Percentiles rank a stretch among this genome's conserved stretches.
Evolutionary conservation across 805 yeast genomes (phyloP).

Genomic region (Yarrowia deformans): DNA sequence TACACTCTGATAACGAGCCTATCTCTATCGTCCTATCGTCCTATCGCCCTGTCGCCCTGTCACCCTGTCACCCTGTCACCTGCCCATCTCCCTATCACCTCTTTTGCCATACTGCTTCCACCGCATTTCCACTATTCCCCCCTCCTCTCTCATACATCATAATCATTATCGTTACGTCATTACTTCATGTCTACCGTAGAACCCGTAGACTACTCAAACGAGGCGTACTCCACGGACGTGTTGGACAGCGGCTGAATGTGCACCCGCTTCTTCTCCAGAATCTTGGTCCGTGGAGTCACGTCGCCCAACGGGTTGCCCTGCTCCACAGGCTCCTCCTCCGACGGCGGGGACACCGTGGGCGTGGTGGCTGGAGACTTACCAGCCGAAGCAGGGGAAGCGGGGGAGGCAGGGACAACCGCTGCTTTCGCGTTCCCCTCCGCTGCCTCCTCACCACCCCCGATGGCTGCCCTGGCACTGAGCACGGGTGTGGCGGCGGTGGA

Average conservation of each 20-base stretch:
- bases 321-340: constrained; percentile 25
- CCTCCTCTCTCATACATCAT: not conserved
- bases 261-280: constrained; percentile 21
- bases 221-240: constrained; percentile 36
- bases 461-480: constrained; percentile 8
- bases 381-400: not conserved
- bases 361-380: not conserved
- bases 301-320: constrained; percentile 19
- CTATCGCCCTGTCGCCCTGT: not conserved
- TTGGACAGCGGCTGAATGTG: constrained; percentile 35
- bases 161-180: constrained; percentile 31
- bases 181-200: not conserved
- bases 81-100: no score
- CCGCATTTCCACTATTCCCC: no score
- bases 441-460: not conserved
- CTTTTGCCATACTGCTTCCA: no score
- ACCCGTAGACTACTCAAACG: constrained; percentile 20
- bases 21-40: no score
- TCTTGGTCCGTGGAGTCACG: constrained; percentile 22
- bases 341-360: constrained; percentile 5
- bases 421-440: no score
- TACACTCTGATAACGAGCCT: no score
- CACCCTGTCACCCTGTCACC: no score
- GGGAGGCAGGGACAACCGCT: no score
- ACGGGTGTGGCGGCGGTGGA: constrained; percentile 5